phyloP scores from a whole-genome alignment of 2,329 filamentous ascomycete genomes.

The Balansia obtecta region DNA sequence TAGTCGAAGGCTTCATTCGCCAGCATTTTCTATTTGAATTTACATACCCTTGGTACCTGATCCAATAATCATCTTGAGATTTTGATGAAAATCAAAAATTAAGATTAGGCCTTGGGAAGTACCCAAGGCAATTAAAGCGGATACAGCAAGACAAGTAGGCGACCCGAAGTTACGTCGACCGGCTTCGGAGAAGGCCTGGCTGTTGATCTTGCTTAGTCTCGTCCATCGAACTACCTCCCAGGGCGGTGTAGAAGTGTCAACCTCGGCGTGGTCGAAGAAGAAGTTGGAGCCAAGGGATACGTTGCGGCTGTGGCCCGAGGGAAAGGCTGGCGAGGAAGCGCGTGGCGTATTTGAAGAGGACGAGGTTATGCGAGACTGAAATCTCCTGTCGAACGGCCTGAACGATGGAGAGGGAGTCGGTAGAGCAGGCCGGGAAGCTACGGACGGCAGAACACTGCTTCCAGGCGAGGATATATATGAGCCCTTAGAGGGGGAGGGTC shows the following conservation, averaged over 20 bases:
- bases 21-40: no score
- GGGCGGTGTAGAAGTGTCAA: slow-evolving; percentile 63
- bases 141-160: slow-evolving; percentile 80
- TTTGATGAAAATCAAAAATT: slow-evolving; percentile 96
- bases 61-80: slow-evolving; percentile 84
- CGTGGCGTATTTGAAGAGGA: slow-evolving; percentile 46
- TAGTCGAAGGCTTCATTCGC: slow-evolving; percentile 10
- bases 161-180: slow-evolving; percentile 86
- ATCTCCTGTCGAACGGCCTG: slow-evolving; percentile 86
- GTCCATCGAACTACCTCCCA: slow-evolving; percentile 99
- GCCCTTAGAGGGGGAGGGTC: slow-evolving; percentile 34
- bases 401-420: slow-evolving; percentile 69
- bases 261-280: slow-evolving; percentile 46
- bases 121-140: slow-evolving; percentile 77
- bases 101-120: slow-evolving; percentile 91
- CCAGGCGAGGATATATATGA: slow-evolving; percentile 54
- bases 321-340: slow-evolving; percentile 64
- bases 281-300: slow-evolving; percentile 66
- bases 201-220: slow-evolving; percentile 76
- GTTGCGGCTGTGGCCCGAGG: slow-evolving; percentile 66
- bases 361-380: slow-evolving; percentile 71
- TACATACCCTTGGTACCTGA: slow-evolving; percentile 71
- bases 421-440: slow-evolving; percentile 52
- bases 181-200: slow-evolving; percentile 82
- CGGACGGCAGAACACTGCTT: slow-evolving; percentile 60